Base-by-base conservation (phyloP, 805 yeast genomes). In the Wickerhamiella galacta region DNA sequence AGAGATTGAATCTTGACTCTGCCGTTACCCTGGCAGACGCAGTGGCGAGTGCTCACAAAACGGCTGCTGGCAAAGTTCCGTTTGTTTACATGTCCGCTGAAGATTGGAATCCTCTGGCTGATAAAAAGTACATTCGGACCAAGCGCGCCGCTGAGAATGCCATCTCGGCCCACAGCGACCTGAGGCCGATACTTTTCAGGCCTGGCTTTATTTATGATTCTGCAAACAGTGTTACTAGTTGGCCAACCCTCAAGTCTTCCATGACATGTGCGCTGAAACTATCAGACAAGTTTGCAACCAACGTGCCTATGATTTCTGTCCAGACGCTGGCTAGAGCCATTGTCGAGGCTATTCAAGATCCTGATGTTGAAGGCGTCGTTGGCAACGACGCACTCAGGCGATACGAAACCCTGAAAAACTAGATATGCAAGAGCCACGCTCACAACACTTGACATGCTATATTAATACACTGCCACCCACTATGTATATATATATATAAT, bases 31-130 rank as follows among this genome's bases (percentile, higher is more conserved):
- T 77, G 14, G 85, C 82, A 0, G 68, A 68, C 30, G 60, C 75
- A 0, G 66, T 70, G 37, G 43, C 59, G 18, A 49, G 61, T 28
- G 25, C 42, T 5, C 21, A 20, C 7, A 30, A 18, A 3, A 35
- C 6, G 40, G 15, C 36, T 35, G 2, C 18, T 30, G n/a, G 24
- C 20, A 14, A 40, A 40, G 26, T 43, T 39, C 46, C 68, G 6
- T 75, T 75, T 47, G 81, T 77, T 1, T 83, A 80, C 46, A 64
- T 83, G 2, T 79, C 93, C 0, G 94, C 95, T 1, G 92, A 80
- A 43, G 55, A 61, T 31, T 74, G 75, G 34, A 67, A 70, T 33
- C 82, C 85, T 0, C 54, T 75, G 16, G 56, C 78, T 4, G 87
- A 90, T 1, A 46, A 56, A 1, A 83, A 75, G 1, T 83, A 83